A percentile compares a stretch with the other conserved stretches of the same genome.
Conservation (phyloP, 371 early-diverging fungal species). For the Mucor velutinosus region DNA sequence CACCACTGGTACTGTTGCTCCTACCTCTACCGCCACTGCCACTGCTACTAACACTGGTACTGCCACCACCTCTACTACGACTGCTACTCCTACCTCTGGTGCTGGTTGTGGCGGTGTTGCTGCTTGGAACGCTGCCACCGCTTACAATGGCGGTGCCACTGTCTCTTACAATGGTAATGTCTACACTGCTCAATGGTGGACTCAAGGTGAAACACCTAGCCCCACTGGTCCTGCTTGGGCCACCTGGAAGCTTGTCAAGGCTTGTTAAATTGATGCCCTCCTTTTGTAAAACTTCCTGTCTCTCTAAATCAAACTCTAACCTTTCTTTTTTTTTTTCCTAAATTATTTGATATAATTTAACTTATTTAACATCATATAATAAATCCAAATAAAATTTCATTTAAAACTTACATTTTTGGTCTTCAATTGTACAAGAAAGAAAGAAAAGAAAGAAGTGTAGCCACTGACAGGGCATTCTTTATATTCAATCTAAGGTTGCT, state of each 20-base stretch:
- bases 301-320: not conserved
- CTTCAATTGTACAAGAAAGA: not conserved
- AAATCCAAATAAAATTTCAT: not conserved
- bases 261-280: constrained; percentile 5
- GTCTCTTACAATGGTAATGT: constrained; percentile 38
- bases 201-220: constrained; percentile 34
- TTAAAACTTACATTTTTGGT: not conserved
- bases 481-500: no score
- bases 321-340: not conserved
- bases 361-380: not conserved
- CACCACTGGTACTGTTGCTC: constrained; percentile 8
- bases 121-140: constrained; percentile 17
- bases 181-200: constrained; percentile 53
- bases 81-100: constrained; percentile 10
- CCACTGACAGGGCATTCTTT: no score
- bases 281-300: not conserved
- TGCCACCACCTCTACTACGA: not conserved
- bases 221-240: not conserved
- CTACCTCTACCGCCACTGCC: constrained; percentile 7
- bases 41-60: constrained; percentile 3
- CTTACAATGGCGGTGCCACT: constrained; percentile 21
- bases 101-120: constrained; percentile 18
- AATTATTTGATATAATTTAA: not conserved
- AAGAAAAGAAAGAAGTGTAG: no score
- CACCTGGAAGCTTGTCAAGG: constrained; percentile 15